A percentile compares a stretch with the other conserved stretches of the same genome.
Evolutionary conservation across 768 basidiomycete genomes (phyloP).

Genomic region (Rhizopogon sp.): DNA sequence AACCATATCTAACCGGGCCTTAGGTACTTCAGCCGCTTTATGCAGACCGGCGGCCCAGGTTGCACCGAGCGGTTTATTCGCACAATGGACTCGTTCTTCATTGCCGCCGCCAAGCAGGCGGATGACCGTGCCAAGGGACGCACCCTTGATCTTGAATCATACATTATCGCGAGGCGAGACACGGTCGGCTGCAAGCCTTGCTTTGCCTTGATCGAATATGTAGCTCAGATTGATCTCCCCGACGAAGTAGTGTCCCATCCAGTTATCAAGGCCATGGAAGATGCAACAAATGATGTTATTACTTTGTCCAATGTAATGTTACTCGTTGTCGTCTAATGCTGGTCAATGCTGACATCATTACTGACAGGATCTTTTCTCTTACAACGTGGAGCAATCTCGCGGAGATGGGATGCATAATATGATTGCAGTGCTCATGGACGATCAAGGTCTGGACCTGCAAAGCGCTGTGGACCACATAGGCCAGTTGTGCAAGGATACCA

Average conservation of each 20-base stretch:
- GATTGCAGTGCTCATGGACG: slow-evolving; percentile 63
- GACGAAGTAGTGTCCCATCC: slow-evolving; percentile 52
- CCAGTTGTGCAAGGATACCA: slow-evolving; percentile 50
- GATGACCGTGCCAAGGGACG: slow-evolving; percentile 32
- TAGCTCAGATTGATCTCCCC: slow-evolving; percentile 44
- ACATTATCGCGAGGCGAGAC: slow-evolving; percentile 47
- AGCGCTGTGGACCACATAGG: slow-evolving; percentile 62
- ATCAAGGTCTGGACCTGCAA: slow-evolving; percentile 53
- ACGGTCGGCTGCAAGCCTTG: slow-evolving; percentile 50
- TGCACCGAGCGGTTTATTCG: slow-evolving; percentile 38
- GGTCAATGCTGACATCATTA: slow-evolving; percentile 2
- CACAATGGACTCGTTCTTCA: slow-evolving; percentile 37
- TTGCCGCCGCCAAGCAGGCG: slow-evolving; percentile 38
- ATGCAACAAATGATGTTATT: slow-evolving; percentile 48
- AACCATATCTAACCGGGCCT: neutral
- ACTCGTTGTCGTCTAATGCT: neutral
- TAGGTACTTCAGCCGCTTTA: slow-evolving; percentile 35
- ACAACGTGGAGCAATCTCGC: slow-evolving; percentile 69
- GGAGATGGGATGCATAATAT: slow-evolving; percentile 63
- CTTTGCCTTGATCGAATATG: slow-evolving; percentile 52
- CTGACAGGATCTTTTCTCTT: slow-evolving; percentile 66
- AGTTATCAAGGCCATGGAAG: slow-evolving; percentile 37
- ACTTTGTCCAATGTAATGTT: slow-evolving; percentile 39
- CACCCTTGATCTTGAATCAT: slow-evolving; percentile 46
- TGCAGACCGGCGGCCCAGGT: slow-evolving; percentile 32